These are phyloP conservation scores for Ramalina peruviana DNA, from an alignment of 495 filamentous ascomycete species.

Conservation along the genomic window DNA sequence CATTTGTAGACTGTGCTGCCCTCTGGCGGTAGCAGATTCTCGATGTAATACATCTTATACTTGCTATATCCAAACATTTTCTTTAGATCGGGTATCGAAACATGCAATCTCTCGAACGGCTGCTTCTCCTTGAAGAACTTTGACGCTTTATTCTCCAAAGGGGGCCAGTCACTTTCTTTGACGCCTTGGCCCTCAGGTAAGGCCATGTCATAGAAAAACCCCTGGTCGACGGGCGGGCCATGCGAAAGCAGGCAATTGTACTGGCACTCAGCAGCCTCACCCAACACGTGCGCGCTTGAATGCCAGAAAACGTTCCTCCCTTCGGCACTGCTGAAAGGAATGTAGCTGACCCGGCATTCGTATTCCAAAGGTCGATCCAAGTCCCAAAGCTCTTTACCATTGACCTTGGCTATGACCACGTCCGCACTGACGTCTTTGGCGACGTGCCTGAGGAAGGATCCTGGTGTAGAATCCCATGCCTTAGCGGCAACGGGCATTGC, in stretches of 20 bases:
- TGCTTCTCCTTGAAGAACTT: constrained; percentile 93
- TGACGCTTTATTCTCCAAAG: constrained; percentile 58
- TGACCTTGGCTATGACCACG: constrained; percentile 65
- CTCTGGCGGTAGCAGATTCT: constrained; percentile 77
- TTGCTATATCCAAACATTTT: constrained; percentile 97
- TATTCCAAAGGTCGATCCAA: constrained; percentile 75
- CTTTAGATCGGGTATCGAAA: constrained; percentile 77
- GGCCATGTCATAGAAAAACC: constrained; percentile 98
- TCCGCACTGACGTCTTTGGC: constrained; percentile 37
- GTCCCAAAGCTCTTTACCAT: constrained; percentile 78
- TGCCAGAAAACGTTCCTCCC: constrained; percentile 87
- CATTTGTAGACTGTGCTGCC: constrained; percentile 87
- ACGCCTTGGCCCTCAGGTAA: constrained; percentile 64
- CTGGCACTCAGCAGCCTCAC: constrained; percentile 77
- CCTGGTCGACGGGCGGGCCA: constrained; percentile 80
- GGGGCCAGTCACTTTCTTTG: constrained; percentile 57
- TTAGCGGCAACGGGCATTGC: constrained; percentile 29
- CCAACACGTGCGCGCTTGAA: constrained; percentile 83
- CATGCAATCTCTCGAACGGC: constrained; percentile 75
- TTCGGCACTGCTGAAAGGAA: constrained; percentile 74
- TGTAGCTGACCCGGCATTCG: constrained; percentile 60
- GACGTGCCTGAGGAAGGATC: constrained; percentile 36
- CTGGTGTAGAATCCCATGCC: constrained; percentile 40
- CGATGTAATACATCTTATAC: constrained; percentile 92
- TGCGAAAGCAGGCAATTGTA: constrained; percentile 86